These are phyloP conservation scores for Rhodomyrtus psidioides DNA, from an alignment of 441 rosid species.

Conservation along the genomic window DNA sequence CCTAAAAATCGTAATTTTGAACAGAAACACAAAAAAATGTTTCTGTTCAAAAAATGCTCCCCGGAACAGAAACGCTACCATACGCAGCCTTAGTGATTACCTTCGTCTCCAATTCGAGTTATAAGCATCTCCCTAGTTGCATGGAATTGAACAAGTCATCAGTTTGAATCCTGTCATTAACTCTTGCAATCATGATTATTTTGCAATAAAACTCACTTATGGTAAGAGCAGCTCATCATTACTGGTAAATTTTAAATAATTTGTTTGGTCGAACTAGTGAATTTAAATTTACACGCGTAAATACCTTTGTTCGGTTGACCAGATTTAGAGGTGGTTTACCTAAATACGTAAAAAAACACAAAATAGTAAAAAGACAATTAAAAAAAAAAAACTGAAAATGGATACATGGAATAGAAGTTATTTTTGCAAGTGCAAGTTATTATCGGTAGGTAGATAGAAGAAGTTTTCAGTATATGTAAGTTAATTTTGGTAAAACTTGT, in stretches of 20 bases:
- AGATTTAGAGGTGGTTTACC: neutral
- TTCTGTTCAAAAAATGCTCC: too few relatives aligned
- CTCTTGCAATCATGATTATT: neutral
- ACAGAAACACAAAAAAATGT: too few relatives aligned
- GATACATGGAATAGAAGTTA: neutral
- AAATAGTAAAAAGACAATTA: rapidly evolving
- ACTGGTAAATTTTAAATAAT: neutral
- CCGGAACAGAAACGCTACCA: too few relatives aligned
- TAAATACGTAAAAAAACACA: neutral
- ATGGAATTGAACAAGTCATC: neutral
- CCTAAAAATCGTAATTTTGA: too few relatives aligned
- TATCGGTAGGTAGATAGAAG: neutral
- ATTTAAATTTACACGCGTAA: neutral
- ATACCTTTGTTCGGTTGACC: neutral
- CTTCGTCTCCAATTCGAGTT: neutral
- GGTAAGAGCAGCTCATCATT: neutral
- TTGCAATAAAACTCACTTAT: neutral
- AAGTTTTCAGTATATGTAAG: neutral
- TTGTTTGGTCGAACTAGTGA: neutral
- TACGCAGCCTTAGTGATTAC: neutral
- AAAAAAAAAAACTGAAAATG: neutral
- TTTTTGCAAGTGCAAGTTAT: neutral
- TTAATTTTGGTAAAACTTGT: too few relatives aligned
- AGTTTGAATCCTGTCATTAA: neutral
- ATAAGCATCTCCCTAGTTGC: neutral